Evolutionary conservation across 164 flowering plant genomes (phyloP).

Genomic region (Aristolochia californica): DNA sequence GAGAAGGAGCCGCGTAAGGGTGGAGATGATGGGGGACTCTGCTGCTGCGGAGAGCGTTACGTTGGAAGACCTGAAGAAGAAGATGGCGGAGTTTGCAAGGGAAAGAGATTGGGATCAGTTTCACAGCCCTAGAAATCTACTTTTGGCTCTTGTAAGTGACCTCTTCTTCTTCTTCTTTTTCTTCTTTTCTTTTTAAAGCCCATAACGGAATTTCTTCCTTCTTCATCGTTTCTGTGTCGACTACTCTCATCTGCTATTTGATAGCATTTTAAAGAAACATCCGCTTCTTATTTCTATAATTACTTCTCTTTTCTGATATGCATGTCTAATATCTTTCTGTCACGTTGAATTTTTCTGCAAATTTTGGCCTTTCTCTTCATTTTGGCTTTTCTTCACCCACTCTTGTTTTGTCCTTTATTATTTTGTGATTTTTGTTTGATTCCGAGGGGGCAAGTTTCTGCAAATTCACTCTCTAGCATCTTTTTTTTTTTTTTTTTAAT

Average conservation of each 20-base stretch:
- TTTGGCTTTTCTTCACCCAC: background rate
- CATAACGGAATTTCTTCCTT: background rate
- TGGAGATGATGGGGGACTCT: constrained; percentile 12
- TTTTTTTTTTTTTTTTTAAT: no score
- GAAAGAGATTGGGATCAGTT: constrained; percentile 23
- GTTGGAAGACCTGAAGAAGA: constrained; percentile 15
- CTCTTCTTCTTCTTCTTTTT: background rate
- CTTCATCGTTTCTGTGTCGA: background rate
- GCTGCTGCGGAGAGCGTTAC: constrained; percentile 7
- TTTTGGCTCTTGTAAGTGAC: constrained; percentile 13
- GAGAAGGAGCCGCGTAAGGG: no score
- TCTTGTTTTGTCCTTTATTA: background rate
- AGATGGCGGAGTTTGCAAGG: constrained; percentile 20
- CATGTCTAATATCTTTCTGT: background rate
- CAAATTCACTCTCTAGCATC: no score
- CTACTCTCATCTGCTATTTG: no score
- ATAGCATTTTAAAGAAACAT: background rate
- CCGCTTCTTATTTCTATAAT: background rate
- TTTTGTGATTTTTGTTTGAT: background rate
- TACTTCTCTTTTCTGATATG: no score
- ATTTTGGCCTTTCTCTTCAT: background rate
- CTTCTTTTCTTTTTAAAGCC: no score
- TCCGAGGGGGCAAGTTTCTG: no score
- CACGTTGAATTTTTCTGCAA: background rate
- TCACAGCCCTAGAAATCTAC: constrained; percentile 22